Evolutionary conservation across 805 yeast genomes (phyloP), one percentile per base, ranked within the genome.

Genomic region (Candida alai): DNA sequence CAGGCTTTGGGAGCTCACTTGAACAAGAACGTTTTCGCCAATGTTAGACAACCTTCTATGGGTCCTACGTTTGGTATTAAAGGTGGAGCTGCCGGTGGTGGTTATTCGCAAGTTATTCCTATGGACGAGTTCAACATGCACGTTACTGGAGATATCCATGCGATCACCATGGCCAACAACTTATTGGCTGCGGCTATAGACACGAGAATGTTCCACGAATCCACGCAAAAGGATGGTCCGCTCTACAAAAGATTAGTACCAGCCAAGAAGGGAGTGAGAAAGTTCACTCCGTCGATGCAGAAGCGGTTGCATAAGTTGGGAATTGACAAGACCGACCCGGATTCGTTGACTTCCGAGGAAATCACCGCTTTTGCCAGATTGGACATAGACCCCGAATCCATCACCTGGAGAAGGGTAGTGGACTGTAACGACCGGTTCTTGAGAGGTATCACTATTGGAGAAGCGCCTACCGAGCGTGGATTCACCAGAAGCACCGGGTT

Each of bases 1-100:
- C 90, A 83, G 61, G 88, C 89, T 11, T 62, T 83, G 41, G 84
- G 88, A 43, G 88, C 88, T 24, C 88, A 80, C 51, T 65, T 83
- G 57, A 69, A 75, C 34, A 69, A 74, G 46, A 76, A 80, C 39
- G 80, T 81, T 10, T 73, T 83, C 52, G 93, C 90, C 44, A 83
- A 82, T 54, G 93, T 83, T 34, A 76, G 93, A 69, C 93, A 83
- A 57, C 93, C 93, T 17, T 80, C 88, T 6, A 81, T 83, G 89
- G 93, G 93, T 36, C 93, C 93, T 44, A 83, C 93, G 13, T 83
- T 83, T 51, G 93, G 93, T 64, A 81, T 83, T 47, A 83, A 83
- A 58, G 93, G 93, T 61, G 93, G 93, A 63, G 93, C 93, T 47
- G 93, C 93, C 6, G 93, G 93, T 56, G 90, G 93, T 58, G 93